These are phyloP conservation scores for Crithidia acanthocephali DNA, from an alignment of 208 protist species.

Conservation along the genomic window DNA sequence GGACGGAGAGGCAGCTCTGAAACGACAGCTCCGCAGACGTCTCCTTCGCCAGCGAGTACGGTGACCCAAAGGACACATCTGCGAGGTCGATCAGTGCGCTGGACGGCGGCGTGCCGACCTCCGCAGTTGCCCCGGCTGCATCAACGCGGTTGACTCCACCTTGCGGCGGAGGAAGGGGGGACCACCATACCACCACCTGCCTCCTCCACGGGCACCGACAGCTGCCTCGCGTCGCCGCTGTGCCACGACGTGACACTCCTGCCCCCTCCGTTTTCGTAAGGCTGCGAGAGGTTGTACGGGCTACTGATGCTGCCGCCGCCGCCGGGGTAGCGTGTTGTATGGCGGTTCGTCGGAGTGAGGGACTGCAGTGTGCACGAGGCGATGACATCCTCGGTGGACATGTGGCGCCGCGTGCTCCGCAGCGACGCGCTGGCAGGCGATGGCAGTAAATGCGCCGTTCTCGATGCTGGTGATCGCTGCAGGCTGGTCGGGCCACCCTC, in stretches of 20 bases:
- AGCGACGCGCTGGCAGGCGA: background rate
- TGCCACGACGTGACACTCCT: too few species aligned
- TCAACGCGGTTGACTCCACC: background rate
- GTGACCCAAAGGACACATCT: constrained; percentile 1
- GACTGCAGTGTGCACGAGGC: constrained; percentile 28
- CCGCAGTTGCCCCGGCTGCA: background rate
- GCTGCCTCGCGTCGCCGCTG: too few species aligned
- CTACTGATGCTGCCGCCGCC: background rate
- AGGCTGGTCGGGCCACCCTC: too few species aligned
- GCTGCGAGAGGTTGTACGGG: background rate
- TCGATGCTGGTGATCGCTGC: too few species aligned
- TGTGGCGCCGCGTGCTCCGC: background rate
- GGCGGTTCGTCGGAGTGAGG: constrained; percentile 15
- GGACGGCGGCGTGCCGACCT: background rate
- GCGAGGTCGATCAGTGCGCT: constrained; percentile 11
- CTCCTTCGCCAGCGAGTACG: background rate
- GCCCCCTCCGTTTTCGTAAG: background rate
- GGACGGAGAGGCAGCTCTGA: background rate
- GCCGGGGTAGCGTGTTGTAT: background rate
- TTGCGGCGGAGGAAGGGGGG: too few species aligned
- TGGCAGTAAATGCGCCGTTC: background rate
- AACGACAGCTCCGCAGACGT: background rate
- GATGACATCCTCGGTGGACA: constrained; percentile 31
- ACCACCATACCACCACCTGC: too few species aligned
- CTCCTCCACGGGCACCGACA: too few species aligned